A percentile compares a stretch with the other conserved stretches of the same genome.
phyloP scores from a whole-genome alignment of 75 land plant species.

The Cryptomeria japonica region DNA sequence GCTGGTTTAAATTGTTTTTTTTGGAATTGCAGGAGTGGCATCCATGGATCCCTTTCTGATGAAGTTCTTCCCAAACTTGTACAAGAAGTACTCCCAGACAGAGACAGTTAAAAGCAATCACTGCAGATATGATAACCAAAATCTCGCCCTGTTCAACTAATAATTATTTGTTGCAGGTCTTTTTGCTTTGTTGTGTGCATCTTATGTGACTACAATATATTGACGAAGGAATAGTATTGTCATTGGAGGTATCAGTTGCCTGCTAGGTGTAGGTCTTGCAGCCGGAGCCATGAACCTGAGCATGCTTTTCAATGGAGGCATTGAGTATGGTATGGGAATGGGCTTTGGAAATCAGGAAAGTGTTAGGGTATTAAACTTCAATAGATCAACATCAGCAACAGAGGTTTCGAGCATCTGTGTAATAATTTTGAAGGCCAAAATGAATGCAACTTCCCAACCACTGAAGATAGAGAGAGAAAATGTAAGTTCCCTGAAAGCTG shows the following conservation, averaged over 20 bases:
- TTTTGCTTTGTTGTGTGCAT: constrained; percentile 28
- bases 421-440: not conserved
- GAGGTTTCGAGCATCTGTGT: not conserved
- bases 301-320: constrained; percentile 38
- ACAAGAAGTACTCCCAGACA: constrained; percentile 19
- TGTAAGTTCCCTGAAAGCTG: too few species aligned
- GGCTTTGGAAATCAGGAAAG: constrained; percentile 37
- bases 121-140: constrained; percentile 52
- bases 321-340: constrained; percentile 32
- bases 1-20: too few species aligned
- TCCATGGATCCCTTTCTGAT: constrained; percentile 55
- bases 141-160: constrained; percentile 38
- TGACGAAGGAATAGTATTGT: constrained; percentile 36
- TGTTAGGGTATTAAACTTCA: too few species aligned
- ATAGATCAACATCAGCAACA: not conserved
- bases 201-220: constrained; percentile 24
- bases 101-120: constrained; percentile 24
- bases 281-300: constrained; percentile 30
- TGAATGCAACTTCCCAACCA: not conserved
- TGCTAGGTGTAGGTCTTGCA: constrained; percentile 36
- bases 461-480: not conserved
- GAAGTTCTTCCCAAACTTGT: constrained; percentile 57
- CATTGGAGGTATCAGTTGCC: constrained; percentile 36
- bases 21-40: constrained; percentile 33
- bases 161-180: constrained; percentile 54